phyloP scores from a whole-genome alignment of 352 stramenopile genomes.

The Phytopythium delawarense region DNA sequence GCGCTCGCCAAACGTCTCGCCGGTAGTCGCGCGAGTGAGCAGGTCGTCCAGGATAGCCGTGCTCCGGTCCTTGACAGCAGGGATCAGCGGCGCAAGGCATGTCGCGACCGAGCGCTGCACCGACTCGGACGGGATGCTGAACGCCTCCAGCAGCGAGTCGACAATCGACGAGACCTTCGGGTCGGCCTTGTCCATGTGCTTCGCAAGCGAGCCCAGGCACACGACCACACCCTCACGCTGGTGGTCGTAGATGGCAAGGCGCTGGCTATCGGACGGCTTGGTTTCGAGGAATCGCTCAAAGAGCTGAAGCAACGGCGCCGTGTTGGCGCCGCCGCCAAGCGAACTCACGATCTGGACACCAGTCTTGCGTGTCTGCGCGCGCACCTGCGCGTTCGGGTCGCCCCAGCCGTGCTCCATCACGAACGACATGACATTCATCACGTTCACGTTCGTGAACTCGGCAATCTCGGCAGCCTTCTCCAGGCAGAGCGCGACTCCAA shows the following conservation, averaged over 20 bases:
- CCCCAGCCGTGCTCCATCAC: constrained; percentile 76
- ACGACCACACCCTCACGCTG: constrained; percentile 90
- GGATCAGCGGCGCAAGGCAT: constrained; percentile 89
- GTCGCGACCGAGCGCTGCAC: constrained; percentile 91
- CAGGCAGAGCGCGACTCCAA: constrained; percentile 73
- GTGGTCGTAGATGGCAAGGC: constrained; percentile 69
- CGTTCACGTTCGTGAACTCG: constrained; percentile 50
- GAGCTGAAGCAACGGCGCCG: constrained; percentile 54
- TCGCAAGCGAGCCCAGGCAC: constrained; percentile 85
- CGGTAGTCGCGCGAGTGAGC: constrained; percentile 60
- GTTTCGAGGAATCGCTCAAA: constrained; percentile 75
- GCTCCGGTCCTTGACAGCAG: constrained; percentile 72
- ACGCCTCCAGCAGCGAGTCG: constrained; percentile 80
- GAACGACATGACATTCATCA: constrained; percentile 69
- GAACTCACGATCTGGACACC: constrained; percentile 74
- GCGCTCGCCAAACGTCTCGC: constrained; percentile 84
- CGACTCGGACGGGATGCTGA: constrained; percentile 91
- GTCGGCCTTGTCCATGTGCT: constrained; percentile 87
- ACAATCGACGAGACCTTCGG: constrained; percentile 88
- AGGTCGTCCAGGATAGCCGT: constrained; percentile 71
- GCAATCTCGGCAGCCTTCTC: constrained; percentile 54
- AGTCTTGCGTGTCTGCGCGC: constrained; percentile 82
- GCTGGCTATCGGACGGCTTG: constrained; percentile 34
- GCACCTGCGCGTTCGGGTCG: constrained; percentile 67
- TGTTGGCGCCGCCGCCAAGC: constrained; percentile 65